Evolutionary conservation across 805 yeast species (phyloP), one percentile per base, ranked within the genome.

Genomic region (Yarrowia osloensis): DNA sequence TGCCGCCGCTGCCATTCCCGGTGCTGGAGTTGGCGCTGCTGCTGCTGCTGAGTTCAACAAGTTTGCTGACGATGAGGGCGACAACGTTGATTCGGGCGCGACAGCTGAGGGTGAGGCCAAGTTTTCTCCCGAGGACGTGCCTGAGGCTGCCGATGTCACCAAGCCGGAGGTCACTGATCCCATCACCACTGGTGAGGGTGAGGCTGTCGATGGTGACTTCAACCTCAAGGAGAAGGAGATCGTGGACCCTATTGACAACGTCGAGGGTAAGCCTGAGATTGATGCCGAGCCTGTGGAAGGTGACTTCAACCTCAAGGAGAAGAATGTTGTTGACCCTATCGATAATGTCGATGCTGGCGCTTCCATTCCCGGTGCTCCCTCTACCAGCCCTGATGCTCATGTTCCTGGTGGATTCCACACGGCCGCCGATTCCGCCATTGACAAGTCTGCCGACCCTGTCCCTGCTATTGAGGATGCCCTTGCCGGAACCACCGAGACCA

Each of bases 1-100:
- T 8, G 42, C 54, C 15, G 66, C 66, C 33, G 28, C 54, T 12
- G 66, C 66, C 33, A 61, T 46, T 42, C 52, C 66, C 22, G 54
- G 54, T 21, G 54, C 54, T 31, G 66, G 54, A 2, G 66, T 57
- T 19, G 63, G 63, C 7, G 63, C 66, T 42, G 66, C 66, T 33
- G 66, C 52, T 19, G 54, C 54, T 33, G 66, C 66, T 3, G 54
- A 61, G 66, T 44, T 44, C 40, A 35, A 61, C 52, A 44, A 61
- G 54, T 44, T 44, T 22, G 66, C 52, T 24, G 54, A 44, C 31
- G 54, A 46, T 12, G 66, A 44, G n/a, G 54, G 33, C 2, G 66
- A 44, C 37, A 46, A 61, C 11, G 66, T 61, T 22, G 44, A 42
- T 12, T 31, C 54, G 19, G 66, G 54, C 26, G 54, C 44, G 22